Base-by-base conservation (phyloP, 306 rosid species). In the Corylus heterophylla region DNA sequence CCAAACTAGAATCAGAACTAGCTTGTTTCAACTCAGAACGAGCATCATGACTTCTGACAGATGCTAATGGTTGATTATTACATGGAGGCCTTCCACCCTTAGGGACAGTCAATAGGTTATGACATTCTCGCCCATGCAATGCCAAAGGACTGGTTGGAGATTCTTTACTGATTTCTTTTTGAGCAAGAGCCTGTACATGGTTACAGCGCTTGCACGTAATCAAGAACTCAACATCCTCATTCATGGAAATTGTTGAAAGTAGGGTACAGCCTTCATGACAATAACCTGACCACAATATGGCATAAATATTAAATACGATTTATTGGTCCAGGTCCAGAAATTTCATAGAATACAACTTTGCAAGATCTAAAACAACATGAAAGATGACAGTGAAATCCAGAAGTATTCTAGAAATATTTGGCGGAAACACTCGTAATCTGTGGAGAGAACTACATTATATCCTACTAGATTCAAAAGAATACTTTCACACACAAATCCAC, bases 131-230 rank as follows among this genome's bases (percentile, higher is more conserved):
- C 69, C 87, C 83, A 83, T 79, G 96, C 82, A 89, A 71, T 77
- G 86, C 83, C 78, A 91, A 87, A 73, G 99, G 96, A 78, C 90
- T 91, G 74, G 88, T 90, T 47, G 99, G 93, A 75, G 96, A 96
- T 78, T 93, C 97, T 75, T 90, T 80, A 54, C 68, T 85, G 77
- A 80, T 89, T 79, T 73, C 89, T 42, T 80, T 90, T 64, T 81
- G 88, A 72, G 82, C 69, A 78, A 84, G 84, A 71, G 82, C 78
- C 79, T 81, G 89, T 67, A 83, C 83, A 75, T 86, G 86, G 88
- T 83, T 86, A 77, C 99, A 96, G 74, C 66, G 87, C 81, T 86
- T 93, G 96, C 99, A 96, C 54, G 79, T 88, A 70, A 79, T 82
- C 78, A 82, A 59, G 83, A 78, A 77, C 74, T 83, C 90, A 76